phyloP scores from a whole-genome alignment of 257 asterid species.

The Salvia hispanica region DNA sequence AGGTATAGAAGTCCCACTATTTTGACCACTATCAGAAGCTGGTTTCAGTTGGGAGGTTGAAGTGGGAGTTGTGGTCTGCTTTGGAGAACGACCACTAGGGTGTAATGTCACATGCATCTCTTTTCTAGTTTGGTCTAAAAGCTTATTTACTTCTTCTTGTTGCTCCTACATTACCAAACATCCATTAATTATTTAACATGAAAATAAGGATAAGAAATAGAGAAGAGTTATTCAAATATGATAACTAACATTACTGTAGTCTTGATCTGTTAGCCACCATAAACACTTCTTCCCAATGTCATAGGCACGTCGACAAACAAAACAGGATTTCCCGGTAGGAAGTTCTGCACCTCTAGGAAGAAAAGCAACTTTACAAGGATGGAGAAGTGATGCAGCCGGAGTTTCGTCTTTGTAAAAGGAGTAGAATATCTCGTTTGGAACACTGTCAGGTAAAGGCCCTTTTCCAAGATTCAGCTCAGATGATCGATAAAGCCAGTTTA shows the following conservation, averaged over 20 bases:
- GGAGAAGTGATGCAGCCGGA: slow-evolving; percentile 82
- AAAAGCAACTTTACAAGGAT: slow-evolving; percentile 96
- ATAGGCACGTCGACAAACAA: slow-evolving; percentile 80
- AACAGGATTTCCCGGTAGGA: slow-evolving; percentile 70
- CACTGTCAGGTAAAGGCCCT: slow-evolving; percentile 60
- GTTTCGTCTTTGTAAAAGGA: slow-evolving; percentile 77
- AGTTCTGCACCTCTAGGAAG: slow-evolving; percentile 82
- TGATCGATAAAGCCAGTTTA: slow-evolving; percentile 86
- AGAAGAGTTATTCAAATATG: background rate
- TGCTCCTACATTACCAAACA: slow-evolving; percentile 52
- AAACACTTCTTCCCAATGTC: slow-evolving; percentile 56
- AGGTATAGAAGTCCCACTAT: slow-evolving; percentile 55
- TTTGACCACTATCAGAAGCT: slow-evolving; percentile 62
- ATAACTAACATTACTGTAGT: slow-evolving; percentile 69
- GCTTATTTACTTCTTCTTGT: slow-evolving; percentile 77
- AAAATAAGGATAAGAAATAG: background rate
- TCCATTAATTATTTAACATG: too few species aligned
- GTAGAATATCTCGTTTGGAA: slow-evolving; percentile 83
- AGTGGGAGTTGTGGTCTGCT: slow-evolving; percentile 58
- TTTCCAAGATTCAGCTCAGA: slow-evolving; percentile 58
- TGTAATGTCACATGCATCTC: slow-evolving; percentile 78
- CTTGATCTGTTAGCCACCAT: slow-evolving; percentile 93
- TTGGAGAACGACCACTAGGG: slow-evolving; percentile 82
- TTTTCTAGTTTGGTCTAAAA: slow-evolving; percentile 52
- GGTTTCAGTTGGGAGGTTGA: slow-evolving; percentile 64